These are phyloP conservation scores for Cladosporium sphaerospermum DNA, from an alignment of 2,329 filamentous ascomycete species.

Conservation along the genomic window DNA sequence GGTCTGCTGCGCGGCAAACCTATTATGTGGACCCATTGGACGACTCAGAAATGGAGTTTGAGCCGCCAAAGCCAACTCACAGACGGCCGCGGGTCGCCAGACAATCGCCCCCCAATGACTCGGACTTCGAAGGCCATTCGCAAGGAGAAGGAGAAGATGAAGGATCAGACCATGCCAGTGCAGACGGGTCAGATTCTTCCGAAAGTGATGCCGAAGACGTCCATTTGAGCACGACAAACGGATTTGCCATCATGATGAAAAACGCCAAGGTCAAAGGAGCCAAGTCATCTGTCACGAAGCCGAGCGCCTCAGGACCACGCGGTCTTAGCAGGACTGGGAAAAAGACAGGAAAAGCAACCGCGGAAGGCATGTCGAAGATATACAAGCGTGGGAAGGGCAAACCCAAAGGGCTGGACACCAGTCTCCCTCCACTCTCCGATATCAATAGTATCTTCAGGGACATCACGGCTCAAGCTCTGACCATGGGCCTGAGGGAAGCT, in stretches of 20 bases:
- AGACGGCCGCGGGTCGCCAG: background rate
- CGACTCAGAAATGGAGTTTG: background rate
- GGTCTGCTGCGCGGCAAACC: background rate
- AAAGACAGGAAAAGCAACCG: background rate
- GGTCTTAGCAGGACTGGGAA: background rate
- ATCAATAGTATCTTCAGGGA: slow-evolving; percentile 47
- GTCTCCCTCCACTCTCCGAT: slow-evolving; percentile 41
- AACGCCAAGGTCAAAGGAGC: background rate
- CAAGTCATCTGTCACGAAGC: background rate
- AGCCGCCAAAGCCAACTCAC: background rate
- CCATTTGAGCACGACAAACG: too few species aligned
- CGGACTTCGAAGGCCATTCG: background rate
- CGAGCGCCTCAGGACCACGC: background rate
- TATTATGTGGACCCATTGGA: background rate
- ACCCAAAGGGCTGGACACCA: slow-evolving; percentile 21
- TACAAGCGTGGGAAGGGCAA: background rate
- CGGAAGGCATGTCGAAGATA: background rate
- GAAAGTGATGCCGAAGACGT: too few species aligned
- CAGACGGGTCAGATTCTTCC: too few species aligned
- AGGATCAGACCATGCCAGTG: background rate
- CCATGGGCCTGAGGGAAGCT: slow-evolving; percentile 31
- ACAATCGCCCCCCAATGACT: background rate
- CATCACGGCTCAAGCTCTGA: slow-evolving; percentile 37
- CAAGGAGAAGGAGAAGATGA: background rate
- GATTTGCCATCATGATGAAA: too few species aligned